Conservation (phyloP, 1,284 basidiomycete species). For the Takashimella koratensis region DNA sequence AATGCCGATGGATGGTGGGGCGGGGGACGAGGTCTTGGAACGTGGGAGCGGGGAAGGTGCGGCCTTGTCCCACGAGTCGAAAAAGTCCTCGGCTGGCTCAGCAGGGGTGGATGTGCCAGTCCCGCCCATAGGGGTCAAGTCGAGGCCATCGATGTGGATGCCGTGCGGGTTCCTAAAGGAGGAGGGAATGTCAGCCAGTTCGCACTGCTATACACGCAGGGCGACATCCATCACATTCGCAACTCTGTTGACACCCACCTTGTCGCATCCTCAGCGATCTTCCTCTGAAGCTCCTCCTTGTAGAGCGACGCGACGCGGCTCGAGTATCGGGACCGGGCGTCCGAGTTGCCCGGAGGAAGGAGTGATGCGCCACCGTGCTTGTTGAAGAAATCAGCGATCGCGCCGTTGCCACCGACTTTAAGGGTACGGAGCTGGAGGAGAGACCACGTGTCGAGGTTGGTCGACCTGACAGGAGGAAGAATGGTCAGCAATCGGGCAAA, state of each 20-base stretch:
- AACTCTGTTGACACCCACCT: conserved; percentile 55
- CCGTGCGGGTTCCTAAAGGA: conserved; percentile 64
- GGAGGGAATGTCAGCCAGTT: conserved; percentile 1
- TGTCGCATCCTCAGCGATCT: conserved; percentile 73
- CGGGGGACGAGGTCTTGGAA: conserved; percentile 23
- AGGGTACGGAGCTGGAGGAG: conserved; percentile 86
- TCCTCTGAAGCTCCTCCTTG: conserved; percentile 82
- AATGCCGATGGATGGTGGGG: conserved; percentile 41
- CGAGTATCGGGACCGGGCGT: conserved; percentile 86
- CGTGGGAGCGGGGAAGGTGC: conserved; percentile 33
- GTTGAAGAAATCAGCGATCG: conserved; percentile 85
- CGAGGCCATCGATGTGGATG: conserved; percentile 72
- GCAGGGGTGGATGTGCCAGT: conserved; percentile 45
- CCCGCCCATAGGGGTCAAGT: conserved; percentile 50
- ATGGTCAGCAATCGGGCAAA: too few relatives aligned
- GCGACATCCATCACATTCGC: neutral
- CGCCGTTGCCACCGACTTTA: conserved; percentile 92
- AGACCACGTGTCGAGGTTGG: conserved; percentile 95
- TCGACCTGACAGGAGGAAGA: conserved; percentile 62
- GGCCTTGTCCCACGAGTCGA: conserved; percentile 89
- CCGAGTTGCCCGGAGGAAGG: conserved; percentile 60
- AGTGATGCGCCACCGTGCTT: conserved; percentile 75
- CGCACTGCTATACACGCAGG: neutral
- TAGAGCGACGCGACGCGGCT: conserved; percentile 79
- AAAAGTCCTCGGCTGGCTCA: conserved; percentile 80